phyloP scores from a whole-genome alignment of 2,329 filamentous ascomycete species.

The Parastagonospora nodorum region DNA sequence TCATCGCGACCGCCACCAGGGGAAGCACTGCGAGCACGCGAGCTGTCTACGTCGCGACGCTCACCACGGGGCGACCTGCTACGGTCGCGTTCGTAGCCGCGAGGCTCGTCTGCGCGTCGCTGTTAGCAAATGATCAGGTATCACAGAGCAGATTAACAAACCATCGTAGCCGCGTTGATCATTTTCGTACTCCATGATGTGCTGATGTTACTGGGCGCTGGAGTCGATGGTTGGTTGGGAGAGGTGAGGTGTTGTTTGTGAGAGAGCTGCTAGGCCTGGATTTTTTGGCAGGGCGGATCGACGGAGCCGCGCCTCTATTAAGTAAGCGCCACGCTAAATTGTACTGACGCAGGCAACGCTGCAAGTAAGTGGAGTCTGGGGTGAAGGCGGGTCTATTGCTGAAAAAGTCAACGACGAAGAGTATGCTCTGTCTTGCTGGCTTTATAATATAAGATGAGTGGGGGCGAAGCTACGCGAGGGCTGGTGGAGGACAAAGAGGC shows the following conservation, averaged over 20 bases:
- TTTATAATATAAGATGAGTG: background rate
- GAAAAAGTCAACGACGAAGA: constrained; percentile 5
- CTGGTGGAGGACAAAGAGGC: constrained; percentile 8
- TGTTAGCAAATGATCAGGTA: constrained; percentile 21
- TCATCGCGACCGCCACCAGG: constrained; percentile 60
- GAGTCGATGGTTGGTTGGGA: constrained; percentile 23
- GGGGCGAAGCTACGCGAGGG: background rate
- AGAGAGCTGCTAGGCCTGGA: constrained; percentile 24
- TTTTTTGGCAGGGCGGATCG: constrained; percentile 42
- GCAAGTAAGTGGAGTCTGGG: constrained; percentile 27
- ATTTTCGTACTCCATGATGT: constrained; percentile 68
- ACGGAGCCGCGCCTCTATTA: constrained; percentile 34
- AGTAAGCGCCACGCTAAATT: constrained; percentile 36
- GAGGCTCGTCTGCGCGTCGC: constrained; percentile 58
- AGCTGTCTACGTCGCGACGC: constrained; percentile 57
- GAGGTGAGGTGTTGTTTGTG: constrained; percentile 31
- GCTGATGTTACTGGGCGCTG: constrained; percentile 40
- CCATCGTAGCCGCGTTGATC: constrained; percentile 70
- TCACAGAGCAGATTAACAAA: constrained; percentile 47
- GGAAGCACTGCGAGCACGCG: constrained; percentile 68
- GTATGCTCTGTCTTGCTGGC: background rate
- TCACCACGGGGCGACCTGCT: constrained; percentile 67
- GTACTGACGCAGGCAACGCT: constrained; percentile 17
- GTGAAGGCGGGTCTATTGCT: background rate
- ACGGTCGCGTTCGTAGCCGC: constrained; percentile 67